phyloP scores from a whole-genome alignment of 78 protist genomes.

The Dictyostelium discoideum region dicty_2.7 NC_007091.3:4605001-4605500 shows the following conservation, averaged over 20 bases:
- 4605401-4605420: background rate
- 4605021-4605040: no score
- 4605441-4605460: background rate
- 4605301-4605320: background rate
- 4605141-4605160: background rate
- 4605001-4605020: no score
- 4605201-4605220: background rate
- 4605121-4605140: background rate
- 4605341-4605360: background rate
- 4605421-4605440: background rate
- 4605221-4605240: background rate
- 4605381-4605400: background rate
- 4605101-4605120: background rate
- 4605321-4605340: background rate
- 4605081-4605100: background rate
- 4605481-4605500: no score
- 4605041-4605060: no score
- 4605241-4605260: background rate
- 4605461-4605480: background rate
- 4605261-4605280: background rate
- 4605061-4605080: no score
- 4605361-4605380: background rate
- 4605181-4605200: background rate
- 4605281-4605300: background rate
- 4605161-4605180: background rate